Percentiles rank a stretch among this genome's conserved stretches.
These are phyloP conservation scores for Fusarium scirpi DNA, from an alignment of 2,329 filamentous ascomycete species.

Conservation along the genomic window DNA sequence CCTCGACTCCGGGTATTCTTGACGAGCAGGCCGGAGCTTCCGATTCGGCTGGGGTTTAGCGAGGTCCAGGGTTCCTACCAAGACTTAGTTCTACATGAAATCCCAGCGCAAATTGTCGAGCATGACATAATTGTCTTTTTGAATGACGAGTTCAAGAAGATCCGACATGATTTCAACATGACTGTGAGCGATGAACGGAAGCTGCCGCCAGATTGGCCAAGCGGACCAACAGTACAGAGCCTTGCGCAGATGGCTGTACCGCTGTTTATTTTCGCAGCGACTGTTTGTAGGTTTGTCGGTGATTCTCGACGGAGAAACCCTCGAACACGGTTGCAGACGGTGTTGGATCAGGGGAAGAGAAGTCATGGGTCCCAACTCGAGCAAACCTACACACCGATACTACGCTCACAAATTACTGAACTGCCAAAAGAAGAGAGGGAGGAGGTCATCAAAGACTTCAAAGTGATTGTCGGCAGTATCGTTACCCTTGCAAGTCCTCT, in stretches of 20 bases:
- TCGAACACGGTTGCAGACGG: no score
- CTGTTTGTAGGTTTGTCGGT: background rate
- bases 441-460: no score
- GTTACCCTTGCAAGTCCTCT: no score
- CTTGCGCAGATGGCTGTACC: background rate
- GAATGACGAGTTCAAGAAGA: background rate
- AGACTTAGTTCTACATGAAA: background rate
- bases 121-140: background rate
- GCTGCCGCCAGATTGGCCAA: background rate
- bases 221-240: background rate
- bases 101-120: background rate
- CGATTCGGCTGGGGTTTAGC: background rate
- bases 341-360: no score
- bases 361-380: no score
- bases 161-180: background rate
- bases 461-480: no score
- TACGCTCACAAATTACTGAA: no score
- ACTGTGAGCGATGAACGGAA: background rate
- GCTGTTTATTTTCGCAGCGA: background rate
- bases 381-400: no score
- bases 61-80: background rate
- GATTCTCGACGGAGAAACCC: no score
- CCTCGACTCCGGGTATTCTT: background rate
- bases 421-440: no score
- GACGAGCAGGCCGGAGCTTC: background rate